A percentile compares a stretch with the other conserved stretches of the same genome.
phyloP scores from a whole-genome alignment of 805 yeast species.

The Saitoella complicata region DNA sequence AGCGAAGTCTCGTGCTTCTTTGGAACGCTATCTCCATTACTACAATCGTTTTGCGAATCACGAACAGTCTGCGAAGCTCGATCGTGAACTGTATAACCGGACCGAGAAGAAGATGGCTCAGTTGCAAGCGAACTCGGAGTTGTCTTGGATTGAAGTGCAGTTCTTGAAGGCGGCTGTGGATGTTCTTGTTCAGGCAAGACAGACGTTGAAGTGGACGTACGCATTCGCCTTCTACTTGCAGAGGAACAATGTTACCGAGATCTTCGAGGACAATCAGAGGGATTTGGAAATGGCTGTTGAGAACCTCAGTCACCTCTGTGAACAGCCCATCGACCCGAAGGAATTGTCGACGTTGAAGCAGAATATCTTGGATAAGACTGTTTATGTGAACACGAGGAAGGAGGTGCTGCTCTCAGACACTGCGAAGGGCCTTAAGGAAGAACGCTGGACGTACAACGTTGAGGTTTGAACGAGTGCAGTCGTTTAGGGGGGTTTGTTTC shows the following conservation, averaged over 20 bases:
- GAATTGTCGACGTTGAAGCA: constrained; percentile 25
- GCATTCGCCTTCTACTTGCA: constrained; percentile 58
- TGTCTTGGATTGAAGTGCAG: constrained; percentile 79
- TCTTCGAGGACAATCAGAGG: constrained; percentile 58
- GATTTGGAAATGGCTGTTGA: constrained; percentile 52
- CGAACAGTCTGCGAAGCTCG: constrained; percentile 59
- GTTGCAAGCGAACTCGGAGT: constrained; percentile 46
- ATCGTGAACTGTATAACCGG: constrained; percentile 41
- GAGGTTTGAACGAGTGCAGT: constrained; percentile 12
- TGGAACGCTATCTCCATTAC: constrained; percentile 57
- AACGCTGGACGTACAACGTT: constrained; percentile 20
- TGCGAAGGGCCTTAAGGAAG: constrained; percentile 26
- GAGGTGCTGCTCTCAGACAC: constrained; percentile 30
- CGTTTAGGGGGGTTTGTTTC: too few species aligned
- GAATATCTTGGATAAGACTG: constrained; percentile 28
- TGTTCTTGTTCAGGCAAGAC: constrained; percentile 49
- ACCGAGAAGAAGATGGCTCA: constrained; percentile 48
- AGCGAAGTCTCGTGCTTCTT: constrained; percentile 30
- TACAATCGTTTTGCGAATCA: constrained; percentile 62
- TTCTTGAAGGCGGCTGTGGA: constrained; percentile 61
- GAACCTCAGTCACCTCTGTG: constrained; percentile 46
- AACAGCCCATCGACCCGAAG: constrained; percentile 18
- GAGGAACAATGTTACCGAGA: constrained; percentile 33
- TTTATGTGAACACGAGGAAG: constrained; percentile 28
- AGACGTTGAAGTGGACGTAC: constrained; percentile 79